Evolutionary conservation across 2,329 filamentous ascomycete genomes (phyloP).

Genomic region (Diaporthe citrichinensis): DNA sequence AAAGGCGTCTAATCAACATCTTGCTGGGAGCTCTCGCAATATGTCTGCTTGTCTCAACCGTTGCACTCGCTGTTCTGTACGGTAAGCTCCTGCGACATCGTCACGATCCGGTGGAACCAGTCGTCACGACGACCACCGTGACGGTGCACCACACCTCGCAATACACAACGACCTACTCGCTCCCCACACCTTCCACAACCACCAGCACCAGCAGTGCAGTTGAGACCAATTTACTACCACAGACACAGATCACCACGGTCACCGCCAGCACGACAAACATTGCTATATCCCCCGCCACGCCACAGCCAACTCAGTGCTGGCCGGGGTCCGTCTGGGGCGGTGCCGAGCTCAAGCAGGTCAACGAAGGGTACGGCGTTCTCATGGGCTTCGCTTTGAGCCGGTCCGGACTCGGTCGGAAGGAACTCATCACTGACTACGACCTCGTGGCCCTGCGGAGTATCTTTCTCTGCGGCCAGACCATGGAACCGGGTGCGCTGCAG

Average conservation of each 20-base stretch:
- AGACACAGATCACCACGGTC: neutral
- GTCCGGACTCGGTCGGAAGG: neutral
- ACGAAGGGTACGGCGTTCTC: neutral
- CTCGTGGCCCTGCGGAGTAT: neutral
- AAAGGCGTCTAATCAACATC: neutral
- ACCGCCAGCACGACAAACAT: constrained; percentile 4
- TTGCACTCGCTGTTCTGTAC: neutral
- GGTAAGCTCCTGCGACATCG: neutral
- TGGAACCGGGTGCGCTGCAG: neutral
- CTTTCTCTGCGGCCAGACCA: constrained; percentile 5
- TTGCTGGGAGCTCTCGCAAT: neutral
- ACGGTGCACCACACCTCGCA: neutral
- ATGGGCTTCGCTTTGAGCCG: neutral
- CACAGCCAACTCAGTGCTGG: constrained; percentile 13
- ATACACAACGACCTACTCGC: neutral
- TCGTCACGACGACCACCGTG: neutral
- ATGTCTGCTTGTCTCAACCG: neutral
- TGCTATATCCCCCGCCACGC: neutral
- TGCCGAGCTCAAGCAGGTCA: neutral
- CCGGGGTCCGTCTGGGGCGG: neutral
- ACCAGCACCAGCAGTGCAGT: neutral
- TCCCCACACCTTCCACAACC: neutral
- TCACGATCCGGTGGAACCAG: neutral
- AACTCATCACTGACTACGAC: neutral
- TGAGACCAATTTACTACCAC: neutral